Evolutionary conservation across 78 protist species (phyloP).

Genomic region (Planoprotostelium fungivorum): DNA sequence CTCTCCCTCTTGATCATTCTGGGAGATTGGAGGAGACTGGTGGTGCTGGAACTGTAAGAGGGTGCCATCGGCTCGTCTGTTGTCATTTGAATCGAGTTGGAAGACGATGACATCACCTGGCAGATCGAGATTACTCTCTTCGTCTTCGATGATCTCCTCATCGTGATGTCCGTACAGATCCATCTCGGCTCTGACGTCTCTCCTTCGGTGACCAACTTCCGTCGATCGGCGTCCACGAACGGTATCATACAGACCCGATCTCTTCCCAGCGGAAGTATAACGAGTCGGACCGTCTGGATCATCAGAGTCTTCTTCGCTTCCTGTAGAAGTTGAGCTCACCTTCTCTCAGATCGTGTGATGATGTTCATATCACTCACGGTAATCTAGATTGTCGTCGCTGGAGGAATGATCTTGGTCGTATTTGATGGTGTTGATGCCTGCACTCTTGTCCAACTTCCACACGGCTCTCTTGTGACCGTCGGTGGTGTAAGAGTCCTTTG

Average conservation of each 20-base stretch:
- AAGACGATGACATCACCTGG: neutral
- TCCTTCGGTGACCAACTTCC: no score
- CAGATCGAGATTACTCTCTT: neutral
- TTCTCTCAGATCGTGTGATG: no score
- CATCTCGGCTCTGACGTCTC: no score
- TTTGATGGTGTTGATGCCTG: neutral
- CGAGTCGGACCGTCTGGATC: no score
- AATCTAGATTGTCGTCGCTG: neutral
- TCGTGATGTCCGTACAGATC: neutral
- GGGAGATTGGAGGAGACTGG: no score
- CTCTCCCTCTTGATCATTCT: neutral
- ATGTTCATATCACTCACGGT: neutral
- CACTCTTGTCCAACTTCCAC: neutral
- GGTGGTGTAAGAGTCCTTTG: neutral
- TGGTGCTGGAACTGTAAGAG: no score
- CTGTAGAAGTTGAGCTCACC: neutral
- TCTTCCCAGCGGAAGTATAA: no score
- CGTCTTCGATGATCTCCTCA: neutral
- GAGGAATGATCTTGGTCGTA: neutral
- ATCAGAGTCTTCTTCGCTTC: neutral
- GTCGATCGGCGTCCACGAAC: no score
- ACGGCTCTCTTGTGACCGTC: neutral
- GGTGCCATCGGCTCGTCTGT: no score
- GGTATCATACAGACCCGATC: no score
- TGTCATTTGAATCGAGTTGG: no score